Evolutionary conservation across 768 basidiomycete species (phyloP), one percentile per base, ranked within the genome.

Genomic region (Mycena epipterygia): DNA sequence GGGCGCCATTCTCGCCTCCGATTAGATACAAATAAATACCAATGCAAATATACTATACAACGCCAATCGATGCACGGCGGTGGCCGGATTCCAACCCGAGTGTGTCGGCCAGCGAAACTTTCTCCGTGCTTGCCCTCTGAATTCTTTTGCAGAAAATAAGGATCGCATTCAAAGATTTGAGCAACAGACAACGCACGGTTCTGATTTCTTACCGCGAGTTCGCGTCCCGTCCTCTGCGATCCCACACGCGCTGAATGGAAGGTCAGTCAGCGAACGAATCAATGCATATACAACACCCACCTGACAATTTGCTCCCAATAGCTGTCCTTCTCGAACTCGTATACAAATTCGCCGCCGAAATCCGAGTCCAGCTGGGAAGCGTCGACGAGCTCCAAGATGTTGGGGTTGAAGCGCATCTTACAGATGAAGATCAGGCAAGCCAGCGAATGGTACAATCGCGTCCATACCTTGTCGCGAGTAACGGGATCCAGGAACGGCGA

Each of bases 401-500:
- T 87, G 5, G 95, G 95, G 77, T 97, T 97, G 79, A 97, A 96
- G 27, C 92, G 90, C 91, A 96, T 94, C 93, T 94, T 30, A 16
- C 16, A n/a, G 17, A 21, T 19, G 52, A 19, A 53, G 30, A 16
- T 14, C 17, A 19, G 14, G 8, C 11, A n/a, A 19, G 17, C 30
- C 19, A 16, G 9, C 4, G 21, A 32, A 4, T 5, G 13, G 21
- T 17, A 19, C 5, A 5, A 19, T 73, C 85, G 16, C 37, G 21
- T 33, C 29, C 30, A 25, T 25, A 92, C 93, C 90, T 96, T 97
- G 76, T 95, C 94, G 49, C 93, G 86, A 0, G 95, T 96, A 33
- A 95, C 89, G 8, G 95, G 95, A 77, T 97, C 95, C 57, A 97
- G 78, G 83, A 96, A 95, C 0, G 95, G 95, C 12, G 91, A 82